These are phyloP conservation scores for Aspergillus sp. DNA, from an alignment of 2,329 filamentous ascomycete species.

Conservation along the genomic window DNA sequence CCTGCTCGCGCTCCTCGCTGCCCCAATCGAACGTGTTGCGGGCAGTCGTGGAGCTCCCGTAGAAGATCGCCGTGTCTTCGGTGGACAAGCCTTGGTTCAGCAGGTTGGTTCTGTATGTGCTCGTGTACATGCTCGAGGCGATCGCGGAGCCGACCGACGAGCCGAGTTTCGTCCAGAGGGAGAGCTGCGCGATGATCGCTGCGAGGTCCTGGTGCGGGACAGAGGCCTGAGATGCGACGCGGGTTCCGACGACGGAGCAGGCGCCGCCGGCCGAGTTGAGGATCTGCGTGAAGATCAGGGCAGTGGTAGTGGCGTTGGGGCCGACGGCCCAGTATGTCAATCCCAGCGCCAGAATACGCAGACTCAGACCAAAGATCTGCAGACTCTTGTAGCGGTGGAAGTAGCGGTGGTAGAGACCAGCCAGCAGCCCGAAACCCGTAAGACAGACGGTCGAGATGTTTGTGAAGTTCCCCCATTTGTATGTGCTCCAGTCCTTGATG, in stretches of 20 bases:
- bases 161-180: slow-evolving; percentile 48
- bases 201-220: slow-evolving; percentile 51
- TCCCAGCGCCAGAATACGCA: neutral
- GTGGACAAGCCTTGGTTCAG: neutral
- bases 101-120: neutral
- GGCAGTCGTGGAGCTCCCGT: neutral
- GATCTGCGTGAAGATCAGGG: slow-evolving; percentile 43
- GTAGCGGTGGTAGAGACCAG: neutral
- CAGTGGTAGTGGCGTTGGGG: slow-evolving; percentile 36
- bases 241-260: slow-evolving; percentile 46
- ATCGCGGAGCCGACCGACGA: slow-evolving; percentile 47
- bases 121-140: slow-evolving; percentile 44
- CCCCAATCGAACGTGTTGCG: neutral
- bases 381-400: neutral
- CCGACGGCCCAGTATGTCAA: slow-evolving; percentile 21
- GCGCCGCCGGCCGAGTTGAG: slow-evolving; percentile 43
- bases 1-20: neutral
- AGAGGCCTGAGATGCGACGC: slow-evolving; percentile 48
- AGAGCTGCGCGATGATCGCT: slow-evolving; percentile 40
- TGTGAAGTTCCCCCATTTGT: neutral
- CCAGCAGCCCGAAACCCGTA: neutral
- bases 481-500: slow-evolving; percentile 34
- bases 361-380: neutral
- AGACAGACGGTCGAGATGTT: neutral
- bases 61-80: neutral